Conservation (phyloP, 1,284 basidiomycete genomes). For the Inonotus obliquus region DNA sequence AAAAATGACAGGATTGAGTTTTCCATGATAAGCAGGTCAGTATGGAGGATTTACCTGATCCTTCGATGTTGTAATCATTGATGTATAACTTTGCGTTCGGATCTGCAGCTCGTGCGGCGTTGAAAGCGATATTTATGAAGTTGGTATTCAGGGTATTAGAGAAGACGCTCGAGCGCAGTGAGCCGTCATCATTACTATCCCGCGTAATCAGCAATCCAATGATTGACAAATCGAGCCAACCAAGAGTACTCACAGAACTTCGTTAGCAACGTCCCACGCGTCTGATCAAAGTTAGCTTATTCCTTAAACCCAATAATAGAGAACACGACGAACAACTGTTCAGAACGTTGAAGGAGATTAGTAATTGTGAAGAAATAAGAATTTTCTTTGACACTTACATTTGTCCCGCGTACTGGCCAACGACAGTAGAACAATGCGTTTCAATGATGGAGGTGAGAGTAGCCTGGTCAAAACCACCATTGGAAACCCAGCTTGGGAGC, state of each 20-base stretch:
- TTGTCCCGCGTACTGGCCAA: conserved; percentile 20
- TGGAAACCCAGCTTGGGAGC: conserved; percentile 25
- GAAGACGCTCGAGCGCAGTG: conserved; percentile 31
- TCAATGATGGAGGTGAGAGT: conserved; percentile 21
- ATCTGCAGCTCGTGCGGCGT: conserved; percentile 33
- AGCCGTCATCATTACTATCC: conserved; percentile 32
- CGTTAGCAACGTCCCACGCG: conserved; percentile 19
- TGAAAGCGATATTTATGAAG: conserved; percentile 34
- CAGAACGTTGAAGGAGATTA: no score
- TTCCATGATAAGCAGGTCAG: background rate
- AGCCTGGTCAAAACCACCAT: conserved; percentile 20
- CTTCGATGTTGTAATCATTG: conserved; percentile 34
- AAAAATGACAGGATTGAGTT: background rate
- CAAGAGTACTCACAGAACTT: conserved; percentile 6
- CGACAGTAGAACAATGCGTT: conserved; percentile 22
- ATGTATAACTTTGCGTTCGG: conserved; percentile 32
- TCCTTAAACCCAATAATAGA: background rate
- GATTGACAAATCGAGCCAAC: no score
- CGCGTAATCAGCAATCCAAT: background rate
- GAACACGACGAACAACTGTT: background rate
- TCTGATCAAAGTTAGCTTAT: background rate
- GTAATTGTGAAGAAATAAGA: background rate
- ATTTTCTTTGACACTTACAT: conserved; percentile 7
- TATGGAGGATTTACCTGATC: conserved; percentile 15
- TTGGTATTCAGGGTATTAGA: conserved; percentile 30